phyloP scores from a whole-genome alignment of 1,284 basidiomycete species.

The Gomphus bonarii region DNA sequence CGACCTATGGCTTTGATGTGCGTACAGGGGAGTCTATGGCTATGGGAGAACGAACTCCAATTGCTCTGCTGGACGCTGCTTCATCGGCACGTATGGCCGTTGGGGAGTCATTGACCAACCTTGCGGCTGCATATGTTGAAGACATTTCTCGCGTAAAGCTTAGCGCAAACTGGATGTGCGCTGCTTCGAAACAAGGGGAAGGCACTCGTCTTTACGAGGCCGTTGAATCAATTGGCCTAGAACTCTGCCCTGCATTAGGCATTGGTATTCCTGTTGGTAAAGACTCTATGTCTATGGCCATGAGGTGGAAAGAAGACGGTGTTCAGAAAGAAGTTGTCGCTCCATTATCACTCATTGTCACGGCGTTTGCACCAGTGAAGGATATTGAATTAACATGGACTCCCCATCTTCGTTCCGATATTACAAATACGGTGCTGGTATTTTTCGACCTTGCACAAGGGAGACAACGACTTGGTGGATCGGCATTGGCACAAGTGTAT shows the following conservation, averaged over 20 bases:
- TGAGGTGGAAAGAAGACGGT: conserved; percentile 76
- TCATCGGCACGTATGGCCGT: conserved; percentile 96
- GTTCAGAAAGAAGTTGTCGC: conserved; percentile 78
- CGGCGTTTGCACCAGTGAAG: conserved; percentile 86
- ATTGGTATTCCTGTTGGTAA: conserved; percentile 96
- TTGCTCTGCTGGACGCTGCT: conserved; percentile 80
- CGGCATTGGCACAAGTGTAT: conserved; percentile 91
- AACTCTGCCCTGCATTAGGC: conserved; percentile 90
- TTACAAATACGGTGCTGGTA: conserved; percentile 65
- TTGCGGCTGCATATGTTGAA: conserved; percentile 73
- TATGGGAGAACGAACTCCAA: conserved; percentile 91
- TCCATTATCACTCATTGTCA: conserved; percentile 88
- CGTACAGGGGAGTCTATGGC: conserved; percentile 92
- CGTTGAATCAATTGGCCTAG: conserved; percentile 87
- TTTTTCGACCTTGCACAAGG: conserved; percentile 87
- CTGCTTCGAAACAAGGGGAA: conserved; percentile 84
- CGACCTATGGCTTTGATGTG: conserved; percentile 88
- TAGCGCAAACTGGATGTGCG: conserved; percentile 99
- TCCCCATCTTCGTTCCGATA: conserved; percentile 69
- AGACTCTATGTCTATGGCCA: conserved; percentile 99
- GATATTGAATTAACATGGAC: conserved; percentile 87
- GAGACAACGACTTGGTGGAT: conserved; percentile 86
- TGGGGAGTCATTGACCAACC: conserved; percentile 88
- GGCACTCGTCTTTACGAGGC: conserved; percentile 89
- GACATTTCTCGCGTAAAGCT: conserved; percentile 78